A percentile compares a stretch with the other conserved stretches of the same genome.
Conservation (phyloP, 768 basidiomycete genomes). For the Leccinum obscurum region DNA sequence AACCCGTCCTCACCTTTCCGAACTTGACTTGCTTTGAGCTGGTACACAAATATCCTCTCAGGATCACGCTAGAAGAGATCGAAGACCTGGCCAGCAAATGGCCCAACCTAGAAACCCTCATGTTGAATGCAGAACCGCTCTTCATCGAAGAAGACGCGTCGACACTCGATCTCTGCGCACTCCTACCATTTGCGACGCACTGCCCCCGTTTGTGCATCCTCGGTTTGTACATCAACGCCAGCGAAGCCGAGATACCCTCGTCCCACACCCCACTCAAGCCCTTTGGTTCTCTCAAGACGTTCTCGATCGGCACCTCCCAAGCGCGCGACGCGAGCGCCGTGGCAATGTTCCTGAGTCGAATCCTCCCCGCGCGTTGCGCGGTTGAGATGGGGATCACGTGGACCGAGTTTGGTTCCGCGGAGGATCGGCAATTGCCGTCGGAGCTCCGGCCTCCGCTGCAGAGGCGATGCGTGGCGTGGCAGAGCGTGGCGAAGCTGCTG, state of each 20-base stretch:
- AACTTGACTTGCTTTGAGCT: constrained; percentile 35
- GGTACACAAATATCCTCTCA: constrained; percentile 31
- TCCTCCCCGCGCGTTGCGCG: constrained; percentile 45
- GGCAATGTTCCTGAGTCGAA: constrained; percentile 52
- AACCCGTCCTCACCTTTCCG: constrained; percentile 36
- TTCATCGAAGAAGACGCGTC: constrained; percentile 14
- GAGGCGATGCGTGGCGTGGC: constrained; percentile 40
- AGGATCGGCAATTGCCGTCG: constrained; percentile 12
- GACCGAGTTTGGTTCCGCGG: constrained; percentile 28
- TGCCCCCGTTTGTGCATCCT: constrained; percentile 39
- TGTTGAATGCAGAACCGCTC: constrained; percentile 50
- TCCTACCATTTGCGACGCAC: constrained; percentile 41
- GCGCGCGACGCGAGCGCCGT: constrained; percentile 43
- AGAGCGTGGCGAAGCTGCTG: constrained; percentile 41
- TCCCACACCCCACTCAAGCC: constrained; percentile 10
- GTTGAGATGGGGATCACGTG: constrained; percentile 53
- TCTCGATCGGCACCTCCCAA: constrained; percentile 54
- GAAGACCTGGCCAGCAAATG: constrained; percentile 46
- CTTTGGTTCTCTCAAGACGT: constrained; percentile 18
- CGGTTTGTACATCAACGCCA: constrained; percentile 40
- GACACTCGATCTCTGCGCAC: constrained; percentile 39
- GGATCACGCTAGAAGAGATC: constrained; percentile 42
- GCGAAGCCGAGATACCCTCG: constrained; percentile 19
- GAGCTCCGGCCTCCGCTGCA: constrained; percentile 9
- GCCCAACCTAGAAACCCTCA: constrained; percentile 44